Evolutionary conservation across 2,329 filamentous ascomycete genomes (phyloP), one percentile per base, ranked within the genome.

Genomic region (Diaporthe citriasiana): DNA sequence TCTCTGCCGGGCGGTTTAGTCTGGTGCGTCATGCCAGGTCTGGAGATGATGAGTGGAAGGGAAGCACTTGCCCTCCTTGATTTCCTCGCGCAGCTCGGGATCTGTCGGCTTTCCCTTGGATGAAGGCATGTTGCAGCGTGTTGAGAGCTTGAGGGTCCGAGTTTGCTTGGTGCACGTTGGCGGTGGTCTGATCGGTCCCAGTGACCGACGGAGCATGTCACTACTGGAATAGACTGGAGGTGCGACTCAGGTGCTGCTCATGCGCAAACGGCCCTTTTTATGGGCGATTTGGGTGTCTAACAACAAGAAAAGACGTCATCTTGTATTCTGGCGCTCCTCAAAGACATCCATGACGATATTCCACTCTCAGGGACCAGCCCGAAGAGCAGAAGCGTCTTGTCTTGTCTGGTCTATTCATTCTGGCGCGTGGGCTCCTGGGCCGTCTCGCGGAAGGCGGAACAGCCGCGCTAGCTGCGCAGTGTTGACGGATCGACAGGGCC

Each of bases 91-190:
- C 30, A 85, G 79, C 76, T 84, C 80, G 0, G 83, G 83, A 33
- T 84, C 82, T 2, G 83, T 85, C 1, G 83, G 83, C 53, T 82
- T 84, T 73, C 83, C 83, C 73, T 84, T 84, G 69, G 81, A 82
- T 45, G 82, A 84, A 45, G 82, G 79, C 82, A 84, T 85, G 8
- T 55, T 78, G 55, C n/a, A 63, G 60, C 22, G 53, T 10, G 59
- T 27, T 9, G 57, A 60, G 51, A 25, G n/a, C 17, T n/a, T 45
- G 15, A 53, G 12, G 27, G 42, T 38, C 45, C 56, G 59, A 63
- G 33, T 42, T n/a, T 53, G 56, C 17, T 30, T 63, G 69, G 33
- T 53, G 35, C 55, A n/a, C 47, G 56, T 63, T 63, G 56, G 59
- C 6, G 40, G 30, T 38, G 45, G 40, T 53, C 56, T 51, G 35